Conservation (phyloP, 768 basidiomycete genomes). For the Zangia roseola region DNA sequence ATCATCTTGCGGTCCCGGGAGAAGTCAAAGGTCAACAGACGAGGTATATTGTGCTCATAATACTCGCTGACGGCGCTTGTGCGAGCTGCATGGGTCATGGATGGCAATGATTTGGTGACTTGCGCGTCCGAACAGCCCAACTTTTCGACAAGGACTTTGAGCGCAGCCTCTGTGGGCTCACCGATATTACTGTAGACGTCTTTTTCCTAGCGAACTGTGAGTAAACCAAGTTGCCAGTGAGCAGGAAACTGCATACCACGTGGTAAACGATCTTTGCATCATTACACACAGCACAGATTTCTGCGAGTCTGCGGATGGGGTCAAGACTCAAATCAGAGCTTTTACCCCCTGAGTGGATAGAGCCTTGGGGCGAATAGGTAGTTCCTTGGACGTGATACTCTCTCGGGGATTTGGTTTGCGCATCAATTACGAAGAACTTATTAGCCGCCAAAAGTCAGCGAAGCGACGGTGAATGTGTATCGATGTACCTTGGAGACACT, state of each 20-base stretch:
- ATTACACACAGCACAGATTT: conserved; percentile 93
- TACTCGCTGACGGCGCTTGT: conserved; percentile 84
- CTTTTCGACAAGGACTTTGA: conserved; percentile 95
- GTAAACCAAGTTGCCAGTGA: not conserved
- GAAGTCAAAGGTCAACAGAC: conserved; percentile 95
- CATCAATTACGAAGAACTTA: conserved; percentile 76
- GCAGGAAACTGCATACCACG: conserved; percentile 44
- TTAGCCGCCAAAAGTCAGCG: conserved; percentile 3
- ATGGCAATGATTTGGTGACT: conserved; percentile 53
- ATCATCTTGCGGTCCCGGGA: conserved; percentile 99
- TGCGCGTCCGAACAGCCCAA: conserved; percentile 71
- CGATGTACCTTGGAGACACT: conserved; percentile 73
- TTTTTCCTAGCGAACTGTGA: conserved; percentile 59
- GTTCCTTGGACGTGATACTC: conserved; percentile 89
- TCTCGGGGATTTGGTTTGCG: conserved; percentile 44
- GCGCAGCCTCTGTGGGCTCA: conserved; percentile 96
- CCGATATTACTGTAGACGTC: conserved; percentile 78
- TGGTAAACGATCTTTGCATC: conserved; percentile 90
- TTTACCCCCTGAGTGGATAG: conserved; percentile 67
- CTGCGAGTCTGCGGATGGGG: conserved; percentile 80
- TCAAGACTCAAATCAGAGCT: conserved; percentile 59
- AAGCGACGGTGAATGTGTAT: not conserved
- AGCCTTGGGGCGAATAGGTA: conserved; percentile 86
- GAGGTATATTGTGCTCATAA: conserved; percentile 71
- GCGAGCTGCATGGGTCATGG: conserved; percentile 57